phyloP scores from a whole-genome alignment of 352 stramenopile genomes.

The Globisporangium polare region DNA sequence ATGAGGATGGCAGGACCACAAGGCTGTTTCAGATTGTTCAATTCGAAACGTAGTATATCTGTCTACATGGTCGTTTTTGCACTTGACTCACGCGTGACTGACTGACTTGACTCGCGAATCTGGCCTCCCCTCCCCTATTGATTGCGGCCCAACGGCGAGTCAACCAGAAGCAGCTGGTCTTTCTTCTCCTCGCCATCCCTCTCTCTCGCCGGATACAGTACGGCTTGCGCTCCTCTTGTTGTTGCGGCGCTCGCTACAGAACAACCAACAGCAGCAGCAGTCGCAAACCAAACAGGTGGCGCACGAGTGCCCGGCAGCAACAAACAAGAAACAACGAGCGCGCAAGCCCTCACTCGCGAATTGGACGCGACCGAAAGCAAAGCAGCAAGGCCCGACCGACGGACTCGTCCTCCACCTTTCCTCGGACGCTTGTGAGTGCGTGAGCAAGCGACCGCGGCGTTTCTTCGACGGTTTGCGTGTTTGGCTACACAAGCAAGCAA shows the following conservation, averaged over 20 bases:
- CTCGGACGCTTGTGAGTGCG: background rate
- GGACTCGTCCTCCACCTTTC: background rate
- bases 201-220: background rate
- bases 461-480: constrained; percentile 4
- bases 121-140: too few species aligned
- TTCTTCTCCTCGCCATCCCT: background rate
- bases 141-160: background rate
- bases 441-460: background rate
- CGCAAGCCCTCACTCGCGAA: background rate
- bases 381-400: background rate
- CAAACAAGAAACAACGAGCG: background rate
- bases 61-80: too few species aligned
- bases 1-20: too few species aligned
- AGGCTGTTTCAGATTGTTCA: too few species aligned
- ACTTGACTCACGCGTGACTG: background rate
- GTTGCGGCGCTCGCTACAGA: background rate
- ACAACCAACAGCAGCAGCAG: background rate
- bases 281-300: background rate
- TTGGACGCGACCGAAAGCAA: background rate
- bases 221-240: background rate
- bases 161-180: background rate
- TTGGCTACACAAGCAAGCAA: constrained; percentile 1
- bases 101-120: background rate
- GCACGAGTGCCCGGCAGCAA: background rate
- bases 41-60: too few species aligned